A percentile compares a stretch with the other conserved stretches of the same genome.
Evolutionary conservation across 768 basidiomycete genomes (phyloP).

Genomic region (Thelephora aurantiotincta): DNA sequence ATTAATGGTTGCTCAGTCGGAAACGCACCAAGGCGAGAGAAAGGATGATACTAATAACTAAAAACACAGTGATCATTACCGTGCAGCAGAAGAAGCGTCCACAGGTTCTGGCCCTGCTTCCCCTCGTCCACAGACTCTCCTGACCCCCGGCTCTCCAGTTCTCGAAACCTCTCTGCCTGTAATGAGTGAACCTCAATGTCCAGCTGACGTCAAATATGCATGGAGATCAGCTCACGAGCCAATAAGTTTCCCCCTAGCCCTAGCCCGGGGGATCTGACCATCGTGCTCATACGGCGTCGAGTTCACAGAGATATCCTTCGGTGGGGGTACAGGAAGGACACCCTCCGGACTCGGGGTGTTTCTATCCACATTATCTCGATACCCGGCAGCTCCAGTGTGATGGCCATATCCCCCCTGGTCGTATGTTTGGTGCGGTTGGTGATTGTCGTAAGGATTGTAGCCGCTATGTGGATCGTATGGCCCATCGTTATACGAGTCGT

Average conservation of each 20-base stretch:
- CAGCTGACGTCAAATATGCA: not conserved
- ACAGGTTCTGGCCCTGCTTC: slow-evolving; percentile 42
- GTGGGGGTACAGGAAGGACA: not conserved
- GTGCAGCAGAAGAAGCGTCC: slow-evolving; percentile 70
- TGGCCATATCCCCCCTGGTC: slow-evolving; percentile 28
- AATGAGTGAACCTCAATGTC: not conserved
- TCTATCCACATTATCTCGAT: slow-evolving; percentile 13
- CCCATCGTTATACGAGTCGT: too few relatives aligned
- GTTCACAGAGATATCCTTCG: not conserved
- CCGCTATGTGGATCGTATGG: slow-evolving; percentile 12
- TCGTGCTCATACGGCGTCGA: too few relatives aligned
- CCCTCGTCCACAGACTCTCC: slow-evolving; percentile 60
- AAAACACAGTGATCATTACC: slow-evolving; percentile 46
- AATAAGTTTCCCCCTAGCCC: too few relatives aligned
- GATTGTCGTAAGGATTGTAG: slow-evolving; percentile 32
- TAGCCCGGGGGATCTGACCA: too few relatives aligned
- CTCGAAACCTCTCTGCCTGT: not conserved
- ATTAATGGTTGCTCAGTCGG: not conserved
- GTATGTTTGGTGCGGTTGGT: slow-evolving; percentile 36
- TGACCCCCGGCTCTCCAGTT: slow-evolving; percentile 34
- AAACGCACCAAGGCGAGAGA: slow-evolving; percentile 39
- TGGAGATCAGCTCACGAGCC: not conserved
- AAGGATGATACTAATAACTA: slow-evolving; percentile 52
- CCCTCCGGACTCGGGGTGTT: not conserved
- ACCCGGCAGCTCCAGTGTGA: slow-evolving; percentile 7